Evolutionary conservation across 1,284 basidiomycete genomes (phyloP), one percentile per base, ranked within the genome.

Genomic region (Chalciporus sp.): DNA sequence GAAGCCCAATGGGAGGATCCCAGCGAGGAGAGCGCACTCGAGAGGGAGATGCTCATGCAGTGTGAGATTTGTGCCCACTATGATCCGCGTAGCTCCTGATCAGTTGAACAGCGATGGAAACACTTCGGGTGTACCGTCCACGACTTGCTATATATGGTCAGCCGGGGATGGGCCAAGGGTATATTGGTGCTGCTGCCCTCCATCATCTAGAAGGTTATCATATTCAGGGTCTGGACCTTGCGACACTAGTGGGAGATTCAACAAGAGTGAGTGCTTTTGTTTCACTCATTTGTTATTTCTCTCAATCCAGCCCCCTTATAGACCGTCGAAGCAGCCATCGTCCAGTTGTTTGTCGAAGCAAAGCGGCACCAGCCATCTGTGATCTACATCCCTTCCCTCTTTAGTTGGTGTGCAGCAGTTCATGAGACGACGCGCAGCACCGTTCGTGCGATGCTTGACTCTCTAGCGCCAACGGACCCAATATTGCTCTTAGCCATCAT

Each of bases 331-430:
- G 92, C 96, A 1, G 88, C 92, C 2, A 88, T 98, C 52, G 93
- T 98, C 2, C 96, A 98, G 63, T 81, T 98, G n/a, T 98, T 99
- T 64, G 84, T 95, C 17, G 97, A 99, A 71, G 97, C 97, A 0
- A 98, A 98, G 70, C 86, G 97, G 28, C 94, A 98, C 69, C 95
- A 98, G 64, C 97, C 97, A 0, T 95, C 94, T 0, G 88, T 99
- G 41, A 82, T 99, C 47, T 99, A 95, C 72, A 94, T 99, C 44
- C 97, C 96, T 0, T 92, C 93, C 0, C 79, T 99, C 1, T 70
- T 86, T 1, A 85, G 90, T 7, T 99, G 96, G 95, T 90, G 90
- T 50, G 76, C 85, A 1, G 86, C 94, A 1, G 82, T 99, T 9
- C 83, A 89, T 0, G 95, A 98, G 58, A 87, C 88, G 0, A 84